Percentiles rank a stretch among this genome's conserved stretches.
These are phyloP conservation scores for Neocallimastix lanati DNA, from an alignment of 192 early-diverging fungal genomes.

Conservation along the genomic window DNA sequence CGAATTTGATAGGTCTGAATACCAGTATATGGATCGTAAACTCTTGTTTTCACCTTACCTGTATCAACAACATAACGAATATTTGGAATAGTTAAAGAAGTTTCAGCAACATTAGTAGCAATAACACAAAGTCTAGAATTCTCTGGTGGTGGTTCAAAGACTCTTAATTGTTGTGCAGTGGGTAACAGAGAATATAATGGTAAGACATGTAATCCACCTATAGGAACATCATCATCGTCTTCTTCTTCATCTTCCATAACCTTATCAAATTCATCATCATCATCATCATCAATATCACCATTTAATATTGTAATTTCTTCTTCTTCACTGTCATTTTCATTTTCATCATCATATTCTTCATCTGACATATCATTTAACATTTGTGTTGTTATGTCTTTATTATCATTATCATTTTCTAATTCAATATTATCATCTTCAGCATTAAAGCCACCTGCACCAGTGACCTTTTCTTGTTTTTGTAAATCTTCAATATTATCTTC, in stretches of 20 bases:
- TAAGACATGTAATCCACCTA: conserved; percentile 55
- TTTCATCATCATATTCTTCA: conserved; percentile 29
- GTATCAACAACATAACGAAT: conserved; percentile 90
- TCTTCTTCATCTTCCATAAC: conserved; percentile 38
- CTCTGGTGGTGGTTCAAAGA: conserved; percentile 74
- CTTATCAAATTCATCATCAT: conserved; percentile 37
- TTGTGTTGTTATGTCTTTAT: conserved; percentile 21
- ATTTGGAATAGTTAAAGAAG: conserved; percentile 87
- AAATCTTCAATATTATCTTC: conserved; percentile 6
- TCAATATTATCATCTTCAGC: conserved; percentile 30
- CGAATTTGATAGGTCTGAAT: conserved; percentile 74
- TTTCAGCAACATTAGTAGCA: conserved; percentile 98
- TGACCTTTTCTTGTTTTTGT: conserved; percentile 1
- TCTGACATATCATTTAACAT: conserved; percentile 4
- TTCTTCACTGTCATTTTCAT: conserved; percentile 13
- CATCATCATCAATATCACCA: conserved; percentile 35
- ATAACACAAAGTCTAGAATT: conserved; percentile 82
- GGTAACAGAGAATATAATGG: conserved; percentile 94
- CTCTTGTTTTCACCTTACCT: conserved; percentile 71
- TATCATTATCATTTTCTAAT: conserved; percentile 36
- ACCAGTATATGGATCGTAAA: conserved; percentile 64
- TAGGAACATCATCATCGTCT: conserved; percentile 26
- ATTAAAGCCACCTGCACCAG: conserved; percentile 8
- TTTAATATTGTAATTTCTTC: conserved; percentile 16
- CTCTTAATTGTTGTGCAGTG: conserved; percentile 72